Evolutionary conservation across 345 rosid species (phyloP), one percentile per base, ranked within the genome.

Genomic region (Passiflora organensis): DNA sequence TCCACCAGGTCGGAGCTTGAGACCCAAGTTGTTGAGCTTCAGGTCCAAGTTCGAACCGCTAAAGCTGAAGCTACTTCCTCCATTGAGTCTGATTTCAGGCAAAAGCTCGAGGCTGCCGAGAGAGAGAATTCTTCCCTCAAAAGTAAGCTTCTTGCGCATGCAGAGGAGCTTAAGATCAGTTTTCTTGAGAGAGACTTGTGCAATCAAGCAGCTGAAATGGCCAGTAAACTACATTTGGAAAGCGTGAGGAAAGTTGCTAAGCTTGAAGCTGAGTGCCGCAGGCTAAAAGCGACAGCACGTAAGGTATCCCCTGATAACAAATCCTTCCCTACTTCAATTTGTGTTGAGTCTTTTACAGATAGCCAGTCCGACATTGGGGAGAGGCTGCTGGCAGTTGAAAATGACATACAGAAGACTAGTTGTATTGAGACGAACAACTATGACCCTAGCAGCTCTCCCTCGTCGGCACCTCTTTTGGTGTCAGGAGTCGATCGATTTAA

Each of bases 251-350:
- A 82, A 80, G 70, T 88, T 62, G 96, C 91, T 5, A 91, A 79
- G 72, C 96, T 91, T 12, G 98, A 91, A 66, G 95, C 96, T 20
- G 93, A 91, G 63, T 91, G 98, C 48, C 80, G 90, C 61, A 77
- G 71, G 75, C 81, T 84, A 25, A 80, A 82, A 65, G 58, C 70
- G 14, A 18, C 67, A 51, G 68, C 72, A 44, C 65, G 70, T 60
- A 78, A 72, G 57, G 68, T 80, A 48, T 67, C 77, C 58, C 55
- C 53, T 1, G 88, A 76, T 67, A 77, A 58, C 47, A 82, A 73
- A 51, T 80, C 82, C 43, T 59, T 50, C 4, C 53, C 75, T 37
- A 76, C 82, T 38, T 85, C 91, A 5, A 62, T 72, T 47, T 75
- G 74, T 60, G 84, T 67, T 17, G 86, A 78, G 43, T 76, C 84